Evolutionary conservation across 768 basidiomycete genomes (phyloP), one percentile per base, ranked within the genome.

Genomic region (Suillus luteus): DNA sequence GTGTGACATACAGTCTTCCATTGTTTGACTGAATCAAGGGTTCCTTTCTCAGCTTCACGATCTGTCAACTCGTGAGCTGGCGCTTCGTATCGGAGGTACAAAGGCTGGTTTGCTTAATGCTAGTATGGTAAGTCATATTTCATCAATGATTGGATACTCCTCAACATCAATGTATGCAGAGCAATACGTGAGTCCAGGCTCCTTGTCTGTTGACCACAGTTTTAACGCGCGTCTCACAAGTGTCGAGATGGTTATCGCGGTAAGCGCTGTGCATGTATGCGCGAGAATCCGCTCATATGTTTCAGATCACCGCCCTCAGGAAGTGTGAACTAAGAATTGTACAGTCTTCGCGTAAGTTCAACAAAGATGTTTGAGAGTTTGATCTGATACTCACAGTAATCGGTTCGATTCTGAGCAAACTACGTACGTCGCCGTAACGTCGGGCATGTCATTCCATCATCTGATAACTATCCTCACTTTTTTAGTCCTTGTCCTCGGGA

Each of bases 261-360:
- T 91, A 66, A 67, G 88, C 78, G 55, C 55, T 59, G 12, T 19
- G 22, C 35, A 22, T n/a, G 37, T 44, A 17, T 40, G 10, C n/a
- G 55, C 27, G 19, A 15, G 24, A 55, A 33, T 24, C 55, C 11
- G 17, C 37, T 41, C 6, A 66, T 12, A 51, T 61, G 9, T 66
- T 57, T 15, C 65, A 91, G 89, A 86, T 94, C 63, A 90, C 87
- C 58, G 93, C 93, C 0, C 77, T 95, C 65, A 82, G 85, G 46
- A 90, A 90, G 73, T 95, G 93, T 72, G 89, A 95, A 72, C 82
- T 95, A 19, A 82, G 84, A 54, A 81, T 95, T 22, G 92, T 95
- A 7, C 93, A 95, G 71, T 88, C 92, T 3, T 86, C 91, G 7
- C 76, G 92, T 92, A 67, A 59, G 88, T 77, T 51, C 24, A 17